A percentile compares a stretch with the other conserved stretches of the same genome.
These are phyloP conservation scores for Aspergillus transmontanensis DNA, from an alignment of 2,329 filamentous ascomycete genomes.

Conservation along the genomic window DNA sequence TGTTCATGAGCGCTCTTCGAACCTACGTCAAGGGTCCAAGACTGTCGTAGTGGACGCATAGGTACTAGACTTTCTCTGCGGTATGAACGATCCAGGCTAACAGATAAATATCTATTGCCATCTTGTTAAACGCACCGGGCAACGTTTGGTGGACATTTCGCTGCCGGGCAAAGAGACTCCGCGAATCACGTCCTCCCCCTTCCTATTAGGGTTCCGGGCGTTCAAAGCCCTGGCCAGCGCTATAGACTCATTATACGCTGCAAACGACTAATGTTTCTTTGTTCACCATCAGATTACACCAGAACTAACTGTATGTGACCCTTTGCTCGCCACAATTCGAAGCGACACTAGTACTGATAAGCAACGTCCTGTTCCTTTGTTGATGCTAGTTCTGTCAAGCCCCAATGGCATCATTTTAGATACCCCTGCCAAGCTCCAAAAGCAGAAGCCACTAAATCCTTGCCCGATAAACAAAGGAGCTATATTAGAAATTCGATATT, in stretches of 20 bases:
- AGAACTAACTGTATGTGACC: fast-evolving
- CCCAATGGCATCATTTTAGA: not conserved
- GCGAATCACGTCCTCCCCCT: not conserved
- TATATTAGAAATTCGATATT: not conserved
- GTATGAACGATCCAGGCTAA: not conserved
- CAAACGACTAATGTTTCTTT: not conserved
- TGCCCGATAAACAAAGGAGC: not conserved
- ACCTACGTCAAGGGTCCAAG: no score
- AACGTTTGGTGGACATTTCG: not conserved
- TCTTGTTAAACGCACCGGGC: not conserved
- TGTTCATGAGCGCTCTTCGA: no score
- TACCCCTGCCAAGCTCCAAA: not conserved
- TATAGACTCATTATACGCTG: not conserved
- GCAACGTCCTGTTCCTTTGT: no score
- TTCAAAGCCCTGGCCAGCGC: not conserved
- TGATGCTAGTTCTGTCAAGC: no score
- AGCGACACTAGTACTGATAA: not conserved
- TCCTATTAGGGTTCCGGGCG: not conserved
- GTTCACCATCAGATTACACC: not conserved
- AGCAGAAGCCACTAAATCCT: not conserved
- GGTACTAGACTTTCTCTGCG: not conserved
- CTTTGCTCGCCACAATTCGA: not conserved
- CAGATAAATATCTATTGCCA: not conserved
- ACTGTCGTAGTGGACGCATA: not conserved
- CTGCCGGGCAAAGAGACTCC: not conserved